phyloP scores from a whole-genome alignment of 352 stramenopile genomes.

The Phytophthora aleatoria region DNA sequence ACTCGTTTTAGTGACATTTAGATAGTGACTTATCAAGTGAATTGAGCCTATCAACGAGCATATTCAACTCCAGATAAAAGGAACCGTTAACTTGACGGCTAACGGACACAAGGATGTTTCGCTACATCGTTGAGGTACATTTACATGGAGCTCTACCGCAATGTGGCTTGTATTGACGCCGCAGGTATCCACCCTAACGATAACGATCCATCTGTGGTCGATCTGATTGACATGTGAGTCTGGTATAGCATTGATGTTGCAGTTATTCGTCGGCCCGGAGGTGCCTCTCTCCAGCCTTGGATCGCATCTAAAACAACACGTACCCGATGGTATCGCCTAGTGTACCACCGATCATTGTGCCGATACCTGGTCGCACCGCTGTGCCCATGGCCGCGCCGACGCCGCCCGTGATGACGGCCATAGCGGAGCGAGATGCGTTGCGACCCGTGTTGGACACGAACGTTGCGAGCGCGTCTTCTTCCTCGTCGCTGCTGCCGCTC shows the following conservation, averaged over 20 bases:
- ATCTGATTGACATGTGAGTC: constrained; percentile 4
- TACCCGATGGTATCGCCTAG: constrained; percentile 84
- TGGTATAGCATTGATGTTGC: constrained; percentile 32
- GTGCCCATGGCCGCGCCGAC: constrained; percentile 74
- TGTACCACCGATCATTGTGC: constrained; percentile 79
- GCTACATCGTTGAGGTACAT: constrained; percentile 7
- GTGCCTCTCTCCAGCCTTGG: constrained; percentile 4
- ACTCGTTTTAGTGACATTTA: constrained; percentile 14
- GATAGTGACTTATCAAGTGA: constrained; percentile 3
- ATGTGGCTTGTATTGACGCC: constrained; percentile 12
- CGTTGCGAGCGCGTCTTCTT: constrained; percentile 32
- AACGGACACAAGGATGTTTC: constrained; percentile 25
- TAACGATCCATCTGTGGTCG: neutral
- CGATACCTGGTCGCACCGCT: constrained; percentile 69
- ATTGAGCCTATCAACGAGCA: constrained; percentile 1
- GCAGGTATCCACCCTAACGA: constrained; percentile 8
- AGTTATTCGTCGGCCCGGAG: constrained; percentile 17
- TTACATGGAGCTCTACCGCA: constrained; percentile 18
- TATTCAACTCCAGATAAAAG: constrained; percentile 9
- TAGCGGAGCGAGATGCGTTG: constrained; percentile 65
- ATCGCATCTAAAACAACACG: constrained; percentile 53
- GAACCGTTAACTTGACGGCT: constrained; percentile 11
- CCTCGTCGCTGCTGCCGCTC: constrained; percentile 41
- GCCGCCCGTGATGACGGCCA: constrained; percentile 73
- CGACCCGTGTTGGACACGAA: constrained; percentile 59